phyloP scores from a whole-genome alignment of 2,329 filamentous ascomycete species.

The Alternaria brassicae region DNA sequence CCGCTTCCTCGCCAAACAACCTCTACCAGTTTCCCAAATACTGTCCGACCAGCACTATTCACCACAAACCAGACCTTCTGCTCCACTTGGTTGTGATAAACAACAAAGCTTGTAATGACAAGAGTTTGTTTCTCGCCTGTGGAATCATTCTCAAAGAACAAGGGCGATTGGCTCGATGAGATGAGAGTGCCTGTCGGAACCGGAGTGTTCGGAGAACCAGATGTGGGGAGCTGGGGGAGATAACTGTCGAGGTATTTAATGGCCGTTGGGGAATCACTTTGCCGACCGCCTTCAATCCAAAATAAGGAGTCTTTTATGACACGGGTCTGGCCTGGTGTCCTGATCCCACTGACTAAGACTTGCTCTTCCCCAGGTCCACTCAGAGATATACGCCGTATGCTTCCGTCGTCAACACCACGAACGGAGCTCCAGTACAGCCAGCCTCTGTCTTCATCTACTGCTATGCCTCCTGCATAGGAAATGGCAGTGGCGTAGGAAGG shows the following conservation, averaged over 20 bases:
- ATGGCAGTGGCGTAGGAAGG: conserved; percentile 4
- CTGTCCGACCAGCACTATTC: conserved; percentile 10
- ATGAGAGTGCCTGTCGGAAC: conserved; percentile 8
- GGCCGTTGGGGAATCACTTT: conserved; percentile 14
- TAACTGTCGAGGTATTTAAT: conserved; percentile 12
- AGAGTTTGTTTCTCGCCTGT: conserved; percentile 16
- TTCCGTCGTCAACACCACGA: conserved; percentile 10
- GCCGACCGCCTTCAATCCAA: conserved; percentile 16
- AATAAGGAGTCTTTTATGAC: conserved; percentile 9
- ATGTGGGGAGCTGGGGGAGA: not conserved
- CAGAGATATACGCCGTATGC: conserved; percentile 13
- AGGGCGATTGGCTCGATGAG: conserved; percentile 9
- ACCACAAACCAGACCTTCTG: conserved; percentile 17
- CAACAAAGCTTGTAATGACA: conserved; percentile 16
- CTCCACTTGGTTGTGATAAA: conserved; percentile 6
- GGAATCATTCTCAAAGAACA: conserved; percentile 19
- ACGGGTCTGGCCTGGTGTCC: conserved; percentile 18
- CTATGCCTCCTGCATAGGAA: conserved; percentile 8
- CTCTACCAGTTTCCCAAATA: conserved; percentile 23
- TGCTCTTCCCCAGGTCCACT: not conserved
- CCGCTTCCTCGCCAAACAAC: conserved; percentile 11
- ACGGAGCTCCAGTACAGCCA: conserved; percentile 24
- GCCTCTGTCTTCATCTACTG: conserved; percentile 17
- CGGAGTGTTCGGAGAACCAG: not conserved
- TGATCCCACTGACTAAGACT: conserved; percentile 11